phyloP scores from a whole-genome alignment of 139 green algal species.

The Monoraphidium neglectum region DNA sequence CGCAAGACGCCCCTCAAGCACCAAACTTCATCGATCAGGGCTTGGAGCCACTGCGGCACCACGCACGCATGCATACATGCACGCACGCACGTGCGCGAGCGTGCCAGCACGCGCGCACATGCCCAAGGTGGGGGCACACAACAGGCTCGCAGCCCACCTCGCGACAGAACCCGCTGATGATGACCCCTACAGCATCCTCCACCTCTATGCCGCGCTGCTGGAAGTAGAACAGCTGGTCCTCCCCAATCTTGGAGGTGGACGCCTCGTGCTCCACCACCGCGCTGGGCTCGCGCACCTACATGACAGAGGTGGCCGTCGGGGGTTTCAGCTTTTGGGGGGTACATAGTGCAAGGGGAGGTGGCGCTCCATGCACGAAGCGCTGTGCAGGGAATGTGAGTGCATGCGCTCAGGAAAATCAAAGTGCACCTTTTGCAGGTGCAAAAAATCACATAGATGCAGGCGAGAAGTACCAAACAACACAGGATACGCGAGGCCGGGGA shows the following conservation, averaged over 20 bases:
- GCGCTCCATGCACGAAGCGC: too few species aligned
- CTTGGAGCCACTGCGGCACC: too few species aligned
- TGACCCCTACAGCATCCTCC: slow-evolving; percentile 96
- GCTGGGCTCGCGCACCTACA: slow-evolving; percentile 87
- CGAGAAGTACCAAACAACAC: background rate
- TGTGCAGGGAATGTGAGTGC: too few species aligned
- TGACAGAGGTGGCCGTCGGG: too few species aligned
- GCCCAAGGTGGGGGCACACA: too few species aligned
- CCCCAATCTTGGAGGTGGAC: slow-evolving; percentile 96
- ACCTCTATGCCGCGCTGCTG: slow-evolving; percentile 93
- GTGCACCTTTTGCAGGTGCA: background rate
- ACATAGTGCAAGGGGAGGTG: too few species aligned
- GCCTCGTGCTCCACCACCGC: slow-evolving; percentile 98
- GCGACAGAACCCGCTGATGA: slow-evolving; percentile 97
- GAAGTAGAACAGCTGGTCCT: slow-evolving; percentile 99
- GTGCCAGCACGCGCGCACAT: too few species aligned
- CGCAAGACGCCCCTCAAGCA: too few species aligned
- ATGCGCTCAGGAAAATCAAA: background rate
- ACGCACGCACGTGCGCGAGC: too few species aligned
- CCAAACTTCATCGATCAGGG: too few species aligned
- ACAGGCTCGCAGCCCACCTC: slow-evolving; percentile 67
- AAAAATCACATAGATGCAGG: background rate
- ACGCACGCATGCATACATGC: too few species aligned
- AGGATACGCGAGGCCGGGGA: background rate
- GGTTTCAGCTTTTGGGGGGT: too few species aligned